phyloP scores from a whole-genome alignment of 805 yeast species.

The Jamesozyma spencerorum region DNA sequence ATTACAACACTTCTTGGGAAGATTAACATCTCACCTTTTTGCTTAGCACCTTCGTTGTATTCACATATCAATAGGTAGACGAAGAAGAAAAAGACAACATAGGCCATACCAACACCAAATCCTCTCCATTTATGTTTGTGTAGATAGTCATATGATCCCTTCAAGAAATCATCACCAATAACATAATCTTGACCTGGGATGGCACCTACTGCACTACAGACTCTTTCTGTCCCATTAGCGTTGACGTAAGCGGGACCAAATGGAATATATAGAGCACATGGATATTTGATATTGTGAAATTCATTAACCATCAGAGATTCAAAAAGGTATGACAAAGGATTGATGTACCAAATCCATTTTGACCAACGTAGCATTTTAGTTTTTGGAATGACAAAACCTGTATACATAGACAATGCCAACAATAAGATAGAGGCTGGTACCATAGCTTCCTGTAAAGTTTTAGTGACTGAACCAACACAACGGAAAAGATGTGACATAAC shows the following conservation, averaged over 20 bases:
- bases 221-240: conserved; percentile 17
- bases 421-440: conserved; percentile 36
- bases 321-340: conserved; percentile 36
- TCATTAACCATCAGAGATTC: conserved; percentile 39
- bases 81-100: conserved; percentile 40
- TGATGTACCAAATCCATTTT: conserved; percentile 37
- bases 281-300: conserved; percentile 30
- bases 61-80: conserved; percentile 44
- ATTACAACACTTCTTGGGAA: conserved; percentile 41
- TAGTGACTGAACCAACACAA: conserved; percentile 33
- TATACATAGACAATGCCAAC: conserved; percentile 32
- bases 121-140: conserved; percentile 48
- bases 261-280: conserved; percentile 35
- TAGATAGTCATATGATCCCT: conserved; percentile 33
- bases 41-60: conserved; percentile 41
- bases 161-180: conserved; percentile 39
- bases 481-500: conserved; percentile 47
- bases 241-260: conserved; percentile 34
- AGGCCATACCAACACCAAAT: conserved; percentile 48
- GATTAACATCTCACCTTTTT: conserved; percentile 52
- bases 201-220: conserved; percentile 48
- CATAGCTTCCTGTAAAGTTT: conserved; percentile 35
- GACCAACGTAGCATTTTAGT: conserved; percentile 39
- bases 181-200: conserved; percentile 38
- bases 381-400: conserved; percentile 39